These are phyloP conservation scores for Betula pendula DNA, from an alignment of 306 rosid genomes.

Conservation along the genomic window DNA sequence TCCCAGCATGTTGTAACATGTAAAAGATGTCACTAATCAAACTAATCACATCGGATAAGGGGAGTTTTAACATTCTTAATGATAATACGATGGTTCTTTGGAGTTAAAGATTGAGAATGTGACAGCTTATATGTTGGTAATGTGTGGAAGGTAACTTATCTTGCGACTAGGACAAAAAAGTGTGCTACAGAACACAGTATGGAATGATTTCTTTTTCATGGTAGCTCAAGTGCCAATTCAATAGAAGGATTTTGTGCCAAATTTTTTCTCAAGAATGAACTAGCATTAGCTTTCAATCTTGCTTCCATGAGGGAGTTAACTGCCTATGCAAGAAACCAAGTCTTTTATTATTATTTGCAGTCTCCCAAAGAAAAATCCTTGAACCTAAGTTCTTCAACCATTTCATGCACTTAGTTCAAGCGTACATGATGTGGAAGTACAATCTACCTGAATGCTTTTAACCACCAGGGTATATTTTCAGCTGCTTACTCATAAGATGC, in stretches of 20 bases:
- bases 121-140: not conserved
- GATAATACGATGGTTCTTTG: not conserved
- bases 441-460: slow-evolving; percentile 21
- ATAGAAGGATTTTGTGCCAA: not conserved
- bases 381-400: slow-evolving; percentile 15
- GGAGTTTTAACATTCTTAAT: not conserved
- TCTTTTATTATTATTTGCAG: not conserved
- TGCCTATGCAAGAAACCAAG: not conserved
- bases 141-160: not conserved
- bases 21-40: not conserved
- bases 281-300: not conserved
- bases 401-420: not conserved
- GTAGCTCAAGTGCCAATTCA: not conserved
- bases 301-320: not conserved
- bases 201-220: not conserved
- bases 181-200: not conserved
- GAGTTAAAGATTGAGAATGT: not conserved
- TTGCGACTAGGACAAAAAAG: not conserved
- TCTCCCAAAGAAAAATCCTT: not conserved
- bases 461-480: slow-evolving; percentile 7
- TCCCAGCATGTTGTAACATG: not conserved
- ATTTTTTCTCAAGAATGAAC: not conserved
- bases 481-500: slow-evolving; percentile 15
- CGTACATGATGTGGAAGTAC: slow-evolving; percentile 3
- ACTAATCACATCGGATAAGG: not conserved